These are phyloP conservation scores for Vigna unguiculata DNA, from an alignment of 306 rosid genomes.

Conservation along the genomic window DNA sequence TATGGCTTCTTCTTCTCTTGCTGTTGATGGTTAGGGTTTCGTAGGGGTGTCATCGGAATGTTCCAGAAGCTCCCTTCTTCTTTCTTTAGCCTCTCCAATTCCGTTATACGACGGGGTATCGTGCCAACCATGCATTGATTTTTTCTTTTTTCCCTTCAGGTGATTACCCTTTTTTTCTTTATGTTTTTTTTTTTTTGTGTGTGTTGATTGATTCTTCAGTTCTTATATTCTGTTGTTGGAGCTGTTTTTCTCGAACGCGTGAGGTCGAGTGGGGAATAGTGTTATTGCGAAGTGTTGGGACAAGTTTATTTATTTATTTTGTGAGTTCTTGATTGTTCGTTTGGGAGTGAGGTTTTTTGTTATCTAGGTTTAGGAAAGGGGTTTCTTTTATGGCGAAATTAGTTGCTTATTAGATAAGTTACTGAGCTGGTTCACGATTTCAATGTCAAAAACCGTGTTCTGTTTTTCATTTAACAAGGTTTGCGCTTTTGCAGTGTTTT, in stretches of 20 bases:
- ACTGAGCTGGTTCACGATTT: constrained; percentile 28
- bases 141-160: constrained; percentile 18
- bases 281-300: not conserved
- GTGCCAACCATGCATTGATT: constrained; percentile 29
- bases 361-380: not conserved
- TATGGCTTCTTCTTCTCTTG: constrained; percentile 4
- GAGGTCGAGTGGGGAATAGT: not conserved
- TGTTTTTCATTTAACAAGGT: not conserved
- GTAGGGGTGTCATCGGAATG: constrained; percentile 48
- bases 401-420: constrained; percentile 44
- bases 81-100: constrained; percentile 3
- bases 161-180: not conserved
- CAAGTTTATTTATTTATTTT: not conserved
- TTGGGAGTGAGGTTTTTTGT: constrained; percentile 9
- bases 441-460: constrained; percentile 39
- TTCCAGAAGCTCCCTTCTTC: constrained; percentile 32
- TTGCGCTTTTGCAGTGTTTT: not conserved
- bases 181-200: not conserved
- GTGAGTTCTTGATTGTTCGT: not conserved
- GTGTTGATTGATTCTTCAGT: not conserved
- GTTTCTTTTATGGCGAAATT: not conserved
- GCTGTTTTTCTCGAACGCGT: not conserved
- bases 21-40: constrained; percentile 74
- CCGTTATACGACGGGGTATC: constrained; percentile 12
- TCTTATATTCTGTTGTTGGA: constrained; percentile 14